phyloP scores from a whole-genome alignment of 2,329 filamentous ascomycete species.

The Pseudogymnoascus pannorum region DNA sequence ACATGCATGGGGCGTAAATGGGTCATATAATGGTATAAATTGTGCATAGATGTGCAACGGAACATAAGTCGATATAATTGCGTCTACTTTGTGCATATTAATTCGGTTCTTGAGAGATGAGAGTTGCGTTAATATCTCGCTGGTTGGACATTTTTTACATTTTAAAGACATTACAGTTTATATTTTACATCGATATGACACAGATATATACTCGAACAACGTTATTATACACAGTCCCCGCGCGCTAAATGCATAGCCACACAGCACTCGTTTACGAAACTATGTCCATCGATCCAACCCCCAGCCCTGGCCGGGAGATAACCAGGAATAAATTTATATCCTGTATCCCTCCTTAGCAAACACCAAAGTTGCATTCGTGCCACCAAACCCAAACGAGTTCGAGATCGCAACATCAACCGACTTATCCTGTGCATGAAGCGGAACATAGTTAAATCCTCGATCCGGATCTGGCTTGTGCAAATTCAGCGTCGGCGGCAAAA shows the following conservation, averaged over 20 bases:
- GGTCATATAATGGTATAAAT: background rate
- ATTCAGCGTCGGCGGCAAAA: constrained; percentile 82
- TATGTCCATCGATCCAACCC: background rate
- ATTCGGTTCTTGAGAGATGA: background rate
- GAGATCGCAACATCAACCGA: constrained; percentile 69
- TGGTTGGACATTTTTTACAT: background rate
- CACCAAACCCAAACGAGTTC: constrained; percentile 97
- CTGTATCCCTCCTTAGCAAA: constrained; percentile 40
- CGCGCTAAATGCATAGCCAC: background rate
- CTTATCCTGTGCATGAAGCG: constrained; percentile 61
- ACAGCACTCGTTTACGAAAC: background rate
- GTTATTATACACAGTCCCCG: background rate
- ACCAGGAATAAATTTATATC: background rate
- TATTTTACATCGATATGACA: background rate
- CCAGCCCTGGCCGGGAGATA: background rate
- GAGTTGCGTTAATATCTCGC: background rate
- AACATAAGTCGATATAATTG: background rate
- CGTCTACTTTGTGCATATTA: background rate
- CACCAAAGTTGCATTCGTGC: constrained; percentile 86
- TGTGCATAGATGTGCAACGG: background rate
- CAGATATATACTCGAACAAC: background rate
- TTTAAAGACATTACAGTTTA: background rate
- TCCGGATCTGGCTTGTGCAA: constrained; percentile 57
- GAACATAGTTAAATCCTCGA: constrained; percentile 72
- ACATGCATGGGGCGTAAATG: background rate